Evolutionary conservation across 441 rosid species (phyloP), one percentile per base, ranked within the genome.

Genomic region (Populus hybrid): DNA sequence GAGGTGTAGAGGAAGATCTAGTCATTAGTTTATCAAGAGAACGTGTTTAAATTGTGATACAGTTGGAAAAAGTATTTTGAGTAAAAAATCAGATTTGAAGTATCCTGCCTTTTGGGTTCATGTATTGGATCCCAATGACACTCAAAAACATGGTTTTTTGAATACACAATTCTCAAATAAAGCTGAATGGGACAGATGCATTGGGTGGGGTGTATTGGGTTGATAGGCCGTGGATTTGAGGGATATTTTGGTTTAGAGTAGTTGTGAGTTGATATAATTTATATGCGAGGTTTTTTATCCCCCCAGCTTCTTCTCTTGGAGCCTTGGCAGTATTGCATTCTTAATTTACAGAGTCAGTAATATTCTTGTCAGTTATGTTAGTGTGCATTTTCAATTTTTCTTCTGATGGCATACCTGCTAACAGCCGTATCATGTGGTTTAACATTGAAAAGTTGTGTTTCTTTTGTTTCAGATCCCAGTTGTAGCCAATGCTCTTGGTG

Each of bases 401-500:
- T 73, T 59, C 4, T 1, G 7, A 32, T 3, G 67, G 12, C 23
- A 23, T 14, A 4, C 42, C 2, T 59, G 46, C 24, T 73, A 21
- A 11, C 50, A 73, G 66, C 34, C 32, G 10, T 59, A 23, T 66
- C 63, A 65, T 59, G 1, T 2, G 21, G 24, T 34, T 21, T 32
- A 24, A 73, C 10, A 28, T 21, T 68, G 72, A 50, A 18, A 23
- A 30, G n/a, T 21, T 12, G 54, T 21, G 66, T 38, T 72, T 78
- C 34, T 67, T 14, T 54, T 76, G 35, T 76, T 84, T 73, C 89
- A 96, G 98, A 87, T 96, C 76, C 98, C 98, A 21, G 90, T 96
- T 71, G 71, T 92, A 77, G 79, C 84, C 73, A 96, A 96, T 86
- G 91, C 99, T 2, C 88, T 96, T 42, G 97, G 98, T 66, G 99